These are phyloP conservation scores for Choricystis sp. DNA, from an alignment of 139 green algal species.

Conservation along the genomic window DNA sequence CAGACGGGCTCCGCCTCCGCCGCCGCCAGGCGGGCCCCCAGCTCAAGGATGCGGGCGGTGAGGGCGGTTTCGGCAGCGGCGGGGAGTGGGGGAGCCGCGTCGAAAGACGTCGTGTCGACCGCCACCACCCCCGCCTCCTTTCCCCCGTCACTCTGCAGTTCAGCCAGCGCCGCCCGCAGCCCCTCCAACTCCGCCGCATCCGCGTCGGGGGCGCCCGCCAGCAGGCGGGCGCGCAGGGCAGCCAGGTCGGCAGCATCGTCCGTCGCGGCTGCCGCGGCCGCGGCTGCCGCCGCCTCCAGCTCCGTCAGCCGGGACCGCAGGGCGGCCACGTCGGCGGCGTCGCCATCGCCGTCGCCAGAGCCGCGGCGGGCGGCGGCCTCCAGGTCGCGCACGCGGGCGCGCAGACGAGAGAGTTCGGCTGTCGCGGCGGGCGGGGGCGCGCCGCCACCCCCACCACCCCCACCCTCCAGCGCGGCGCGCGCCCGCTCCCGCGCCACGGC, in stretches of 20 bases:
- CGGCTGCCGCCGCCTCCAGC: conserved; percentile 3
- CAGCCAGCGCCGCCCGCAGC: no score
- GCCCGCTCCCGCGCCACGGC: conserved; percentile 14
- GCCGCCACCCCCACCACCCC: conserved; percentile 1
- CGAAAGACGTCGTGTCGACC: no score
- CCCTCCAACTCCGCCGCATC: no score
- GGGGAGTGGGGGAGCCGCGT: no score
- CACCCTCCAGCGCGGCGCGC: conserved; percentile 9
- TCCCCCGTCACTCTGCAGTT: no score
- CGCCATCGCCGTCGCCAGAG: neutral
- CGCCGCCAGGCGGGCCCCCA: no score
- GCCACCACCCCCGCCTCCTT: no score
- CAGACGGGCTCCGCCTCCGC: no score
- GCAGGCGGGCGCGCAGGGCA: conserved; percentile 1
- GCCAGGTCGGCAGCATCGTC: conserved; percentile 3
- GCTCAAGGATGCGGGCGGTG: no score
- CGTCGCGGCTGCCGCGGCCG: neutral
- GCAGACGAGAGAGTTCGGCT: conserved; percentile 7
- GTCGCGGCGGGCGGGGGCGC: neutral
- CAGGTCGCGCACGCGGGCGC: conserved; percentile 7
- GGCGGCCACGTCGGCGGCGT: conserved; percentile 5
- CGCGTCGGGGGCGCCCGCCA: neutral
- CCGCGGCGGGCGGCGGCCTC: conserved; percentile 1
- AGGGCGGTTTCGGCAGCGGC: no score
- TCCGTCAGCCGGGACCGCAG: conserved; percentile 7